Evolutionary conservation across 2,329 filamentous ascomycete species (phyloP).

Genomic region (Cladosporium sp.): DNA sequence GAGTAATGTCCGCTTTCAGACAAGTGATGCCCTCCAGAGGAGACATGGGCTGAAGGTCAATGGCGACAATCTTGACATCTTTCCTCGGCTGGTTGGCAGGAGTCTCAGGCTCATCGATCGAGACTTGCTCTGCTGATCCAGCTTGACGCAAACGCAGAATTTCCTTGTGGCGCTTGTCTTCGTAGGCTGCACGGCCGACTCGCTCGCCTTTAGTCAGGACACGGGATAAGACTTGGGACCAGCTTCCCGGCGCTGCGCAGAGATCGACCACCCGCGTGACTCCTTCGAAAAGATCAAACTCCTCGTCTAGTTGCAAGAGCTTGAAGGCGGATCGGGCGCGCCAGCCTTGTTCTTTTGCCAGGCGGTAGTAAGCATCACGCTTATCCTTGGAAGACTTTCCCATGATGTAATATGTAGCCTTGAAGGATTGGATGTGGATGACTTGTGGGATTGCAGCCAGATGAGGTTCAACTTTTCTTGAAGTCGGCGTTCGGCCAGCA

Average conservation of each 20-base stretch:
- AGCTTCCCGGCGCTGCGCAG: slow-evolving; percentile 91
- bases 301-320: slow-evolving; percentile 88
- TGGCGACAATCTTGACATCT: slow-evolving; percentile 86
- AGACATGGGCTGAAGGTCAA: slow-evolving; percentile 93
- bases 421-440: background rate
- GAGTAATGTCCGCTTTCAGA: slow-evolving; percentile 91
- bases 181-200: slow-evolving; percentile 79
- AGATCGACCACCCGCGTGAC: slow-evolving; percentile 92
- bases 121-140: background rate
- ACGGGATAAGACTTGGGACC: slow-evolving; percentile 92
- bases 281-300: slow-evolving; percentile 87
- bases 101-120: background rate
- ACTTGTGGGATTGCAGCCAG: background rate
- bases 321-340: slow-evolving; percentile 95
- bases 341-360: slow-evolving; percentile 99
- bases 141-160: slow-evolving; percentile 17
- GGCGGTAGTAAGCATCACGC: slow-evolving; percentile 92
- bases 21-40: slow-evolving; percentile 88
- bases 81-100: slow-evolving; percentile 16
- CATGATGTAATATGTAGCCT: slow-evolving; percentile 16
- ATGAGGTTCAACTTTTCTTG: slow-evolving; percentile 2
- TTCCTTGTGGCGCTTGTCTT: slow-evolving; percentile 65
- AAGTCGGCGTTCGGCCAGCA: background rate
- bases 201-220: slow-evolving; percentile 90
- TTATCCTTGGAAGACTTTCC: slow-evolving; percentile 95